These are phyloP conservation scores for Sclerospora graminicola DNA, from an alignment of 352 stramenopile species.

Conservation along the genomic window DNA sequence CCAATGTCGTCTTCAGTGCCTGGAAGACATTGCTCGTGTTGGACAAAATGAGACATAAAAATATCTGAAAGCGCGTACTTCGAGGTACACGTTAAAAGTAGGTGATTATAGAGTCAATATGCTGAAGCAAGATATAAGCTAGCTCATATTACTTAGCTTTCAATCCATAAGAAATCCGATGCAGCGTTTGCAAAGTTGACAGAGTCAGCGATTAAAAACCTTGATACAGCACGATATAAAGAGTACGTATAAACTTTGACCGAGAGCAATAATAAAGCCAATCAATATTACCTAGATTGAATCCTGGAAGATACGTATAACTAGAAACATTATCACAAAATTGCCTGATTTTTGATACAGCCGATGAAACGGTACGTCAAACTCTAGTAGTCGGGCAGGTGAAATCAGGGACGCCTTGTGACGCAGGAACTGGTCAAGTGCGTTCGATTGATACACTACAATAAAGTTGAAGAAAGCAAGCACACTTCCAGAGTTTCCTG, in stretches of 20 bases:
- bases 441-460: neutral
- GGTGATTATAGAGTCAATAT: neutral
- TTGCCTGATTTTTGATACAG: slow-evolving; percentile 79
- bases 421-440: slow-evolving; percentile 68
- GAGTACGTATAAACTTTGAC: neutral
- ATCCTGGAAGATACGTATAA: slow-evolving; percentile 80
- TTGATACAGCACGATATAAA: slow-evolving; percentile 7
- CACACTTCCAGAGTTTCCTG: slow-evolving; percentile 61
- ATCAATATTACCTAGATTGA: slow-evolving; percentile 69
- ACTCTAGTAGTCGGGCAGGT: slow-evolving; percentile 65
- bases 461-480: neutral
- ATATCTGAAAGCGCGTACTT: too few species aligned
- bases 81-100: neutral
- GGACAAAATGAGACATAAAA: too few species aligned
- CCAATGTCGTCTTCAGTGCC: too few species aligned
- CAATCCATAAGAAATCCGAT: slow-evolving; percentile 72
- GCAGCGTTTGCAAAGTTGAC: slow-evolving; percentile 84
- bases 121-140: neutral
- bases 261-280: neutral
- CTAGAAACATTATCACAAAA: slow-evolving; percentile 90
- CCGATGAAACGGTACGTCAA: slow-evolving; percentile 73
- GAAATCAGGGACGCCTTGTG: slow-evolving; percentile 91
- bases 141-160: slow-evolving; percentile 50
- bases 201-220: slow-evolving; percentile 88
- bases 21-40: too few species aligned